phyloP scores from a whole-genome alignment of 2,329 filamentous ascomycete genomes.

The Sporothrix variecibatus region DNA sequence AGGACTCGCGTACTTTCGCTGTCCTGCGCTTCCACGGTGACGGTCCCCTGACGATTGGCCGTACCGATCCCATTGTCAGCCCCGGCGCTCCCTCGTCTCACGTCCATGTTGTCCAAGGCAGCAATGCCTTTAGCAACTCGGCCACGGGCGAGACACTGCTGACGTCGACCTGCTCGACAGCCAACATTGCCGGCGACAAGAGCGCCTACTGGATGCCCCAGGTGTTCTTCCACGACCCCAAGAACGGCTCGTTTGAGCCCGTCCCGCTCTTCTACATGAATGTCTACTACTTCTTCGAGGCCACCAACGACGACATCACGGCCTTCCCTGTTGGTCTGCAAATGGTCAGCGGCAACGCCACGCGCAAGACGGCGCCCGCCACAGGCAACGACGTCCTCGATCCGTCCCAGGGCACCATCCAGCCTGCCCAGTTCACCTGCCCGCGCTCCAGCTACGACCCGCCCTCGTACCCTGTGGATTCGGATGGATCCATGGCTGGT shows the following conservation, averaged over 20 bases:
- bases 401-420: constrained; percentile 52
- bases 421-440: constrained; percentile 62
- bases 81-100: constrained; percentile 62
- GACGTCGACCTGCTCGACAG: constrained; percentile 69
- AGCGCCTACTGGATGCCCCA: constrained; percentile 78
- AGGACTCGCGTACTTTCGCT: constrained; percentile 58
- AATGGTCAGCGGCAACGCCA: constrained; percentile 68
- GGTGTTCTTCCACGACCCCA: constrained; percentile 67
- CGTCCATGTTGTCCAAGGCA: constrained; percentile 71
- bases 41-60: constrained; percentile 60
- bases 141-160: constrained; percentile 62
- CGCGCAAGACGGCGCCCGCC: constrained; percentile 58
- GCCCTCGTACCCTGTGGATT: constrained; percentile 56
- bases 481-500: constrained; percentile 57
- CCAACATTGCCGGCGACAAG: constrained; percentile 66
- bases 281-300: constrained; percentile 74
- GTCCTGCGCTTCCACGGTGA: constrained; percentile 72
- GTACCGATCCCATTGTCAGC: constrained; percentile 67
- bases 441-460: constrained; percentile 52
- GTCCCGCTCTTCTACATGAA: constrained; percentile 73
- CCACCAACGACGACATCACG: constrained; percentile 64
- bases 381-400: constrained; percentile 54
- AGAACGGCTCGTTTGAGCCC: constrained; percentile 63
- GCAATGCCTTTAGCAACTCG: constrained; percentile 64
- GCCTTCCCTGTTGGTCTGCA: constrained; percentile 71